Conservation (phyloP, 1,284 basidiomycete species). For the Dichomitus squalens region DNA sequence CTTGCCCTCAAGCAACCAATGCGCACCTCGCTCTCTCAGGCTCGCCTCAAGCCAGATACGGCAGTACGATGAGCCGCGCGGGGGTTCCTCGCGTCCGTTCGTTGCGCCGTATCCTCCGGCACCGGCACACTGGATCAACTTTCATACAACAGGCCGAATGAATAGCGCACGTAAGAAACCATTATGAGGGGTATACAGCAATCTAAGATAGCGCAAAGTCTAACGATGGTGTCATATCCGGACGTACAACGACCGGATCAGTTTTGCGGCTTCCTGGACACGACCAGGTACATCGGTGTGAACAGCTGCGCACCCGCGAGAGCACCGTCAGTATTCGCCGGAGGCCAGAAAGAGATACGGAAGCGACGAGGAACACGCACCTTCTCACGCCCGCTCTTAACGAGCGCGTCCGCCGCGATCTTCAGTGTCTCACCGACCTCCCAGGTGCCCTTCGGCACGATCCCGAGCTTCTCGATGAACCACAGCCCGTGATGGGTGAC, state of each 20-base stretch:
- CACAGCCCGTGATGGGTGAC: slow-evolving; percentile 85
- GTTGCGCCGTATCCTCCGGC: background rate
- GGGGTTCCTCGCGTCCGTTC: background rate
- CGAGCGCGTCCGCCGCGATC: slow-evolving; percentile 79
- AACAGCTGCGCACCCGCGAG: slow-evolving; percentile 61
- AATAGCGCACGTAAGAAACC: slow-evolving; percentile 1
- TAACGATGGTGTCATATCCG: slow-evolving; percentile 2
- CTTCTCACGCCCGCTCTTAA: slow-evolving; percentile 87
- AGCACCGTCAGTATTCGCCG: background rate
- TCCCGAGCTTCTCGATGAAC: slow-evolving; percentile 75
- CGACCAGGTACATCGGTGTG: slow-evolving; percentile 79
- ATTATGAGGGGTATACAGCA: slow-evolving; percentile 24
- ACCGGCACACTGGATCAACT: background rate
- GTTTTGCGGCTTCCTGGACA: slow-evolving; percentile 63
- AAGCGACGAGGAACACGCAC: slow-evolving; percentile 42
- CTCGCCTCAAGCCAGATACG: background rate
- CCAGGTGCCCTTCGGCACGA: slow-evolving; percentile 93
- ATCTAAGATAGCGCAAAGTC: slow-evolving; percentile 15
- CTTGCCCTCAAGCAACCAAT: too few species aligned
- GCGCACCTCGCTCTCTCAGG: too few species aligned
- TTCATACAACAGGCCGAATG: slow-evolving; percentile 6
- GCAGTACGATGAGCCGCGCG: background rate
- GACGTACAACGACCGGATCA: slow-evolving; percentile 9
- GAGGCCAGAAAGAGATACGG: background rate
- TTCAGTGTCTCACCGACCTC: slow-evolving; percentile 91